Evolutionary conservation across 495 filamentous ascomycete species (phyloP).

Genomic region (Penicillium subrubescens): DNA sequence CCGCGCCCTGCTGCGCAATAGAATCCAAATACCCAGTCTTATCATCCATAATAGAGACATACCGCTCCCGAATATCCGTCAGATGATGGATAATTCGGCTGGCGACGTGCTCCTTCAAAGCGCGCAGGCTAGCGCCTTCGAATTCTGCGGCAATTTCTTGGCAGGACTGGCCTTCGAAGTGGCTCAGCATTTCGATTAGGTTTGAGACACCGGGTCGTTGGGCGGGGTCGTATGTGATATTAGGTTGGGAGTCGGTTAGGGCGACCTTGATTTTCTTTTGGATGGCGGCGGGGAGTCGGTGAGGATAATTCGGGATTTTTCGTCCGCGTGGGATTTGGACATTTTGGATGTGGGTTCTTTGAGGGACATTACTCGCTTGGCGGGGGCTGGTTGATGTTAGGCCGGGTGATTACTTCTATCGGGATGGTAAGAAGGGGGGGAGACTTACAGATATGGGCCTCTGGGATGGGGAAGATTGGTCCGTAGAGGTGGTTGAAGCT

Average conservation of each 20-base stretch:
- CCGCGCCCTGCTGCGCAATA: slow-evolving; percentile 61
- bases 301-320: slow-evolving; percentile 76
- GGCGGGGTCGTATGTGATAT: slow-evolving; percentile 70
- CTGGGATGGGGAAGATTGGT: slow-evolving; percentile 63
- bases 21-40: slow-evolving; percentile 56
- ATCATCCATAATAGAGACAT: slow-evolving; percentile 51
- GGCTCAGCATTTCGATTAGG: slow-evolving; percentile 72
- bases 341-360: slow-evolving; percentile 77
- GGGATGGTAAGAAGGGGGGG: background rate
- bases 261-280: slow-evolving; percentile 66
- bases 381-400: slow-evolving; percentile 54
- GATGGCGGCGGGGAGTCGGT: slow-evolving; percentile 68
- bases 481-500: slow-evolving; percentile 80
- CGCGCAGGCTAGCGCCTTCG: slow-evolving; percentile 51
- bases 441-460: slow-evolving; percentile 70
- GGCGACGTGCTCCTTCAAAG: slow-evolving; percentile 67
- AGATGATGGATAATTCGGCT: slow-evolving; percentile 58
- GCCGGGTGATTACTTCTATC: background rate
- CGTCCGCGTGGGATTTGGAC: slow-evolving; percentile 81
- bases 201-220: slow-evolving; percentile 83
- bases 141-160: slow-evolving; percentile 59
- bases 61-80: slow-evolving; percentile 61
- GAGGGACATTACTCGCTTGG: slow-evolving; percentile 88
- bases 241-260: slow-evolving; percentile 69
- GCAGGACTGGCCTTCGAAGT: slow-evolving; percentile 57